A percentile compares a stretch with the other conserved stretches of the same genome.
phyloP scores from a whole-genome alignment of 352 stramenopile genomes.

The Phytophthora meadii region DNA sequence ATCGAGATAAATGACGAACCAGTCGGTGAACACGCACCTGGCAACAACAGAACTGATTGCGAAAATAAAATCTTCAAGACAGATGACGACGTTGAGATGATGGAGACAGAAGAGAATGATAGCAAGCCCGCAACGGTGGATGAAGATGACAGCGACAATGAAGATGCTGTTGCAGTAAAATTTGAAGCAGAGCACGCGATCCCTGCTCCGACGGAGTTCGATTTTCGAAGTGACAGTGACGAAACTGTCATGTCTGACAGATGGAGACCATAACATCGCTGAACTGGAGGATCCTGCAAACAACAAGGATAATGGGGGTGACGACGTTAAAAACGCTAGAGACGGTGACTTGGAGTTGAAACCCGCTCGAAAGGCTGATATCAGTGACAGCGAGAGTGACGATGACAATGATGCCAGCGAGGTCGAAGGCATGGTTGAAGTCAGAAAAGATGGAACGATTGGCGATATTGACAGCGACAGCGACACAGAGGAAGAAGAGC shows the following conservation, averaged over 20 bases:
- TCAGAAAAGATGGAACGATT: neutral
- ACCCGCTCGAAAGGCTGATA: neutral
- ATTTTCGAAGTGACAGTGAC: slow-evolving; percentile 7
- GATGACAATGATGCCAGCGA: neutral
- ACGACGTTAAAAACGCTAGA: neutral
- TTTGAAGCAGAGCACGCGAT: neutral
- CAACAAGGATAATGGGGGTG: neutral
- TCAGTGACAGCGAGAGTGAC: slow-evolving; percentile 1
- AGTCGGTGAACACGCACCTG: slow-evolving; percentile 1
- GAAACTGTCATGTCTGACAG: slow-evolving; percentile 13
- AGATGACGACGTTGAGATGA: slow-evolving; percentile 13
- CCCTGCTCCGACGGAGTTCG: slow-evolving; percentile 3
- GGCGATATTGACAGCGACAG: slow-evolving; percentile 1
- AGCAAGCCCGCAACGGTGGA: slow-evolving; percentile 3
- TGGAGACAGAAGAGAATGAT: neutral
- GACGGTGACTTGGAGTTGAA: slow-evolving; percentile 1
- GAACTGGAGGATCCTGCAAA: neutral
- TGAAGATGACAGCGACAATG: slow-evolving; percentile 1
- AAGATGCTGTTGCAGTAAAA: neutral
- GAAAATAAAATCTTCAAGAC: slow-evolving; percentile 12
- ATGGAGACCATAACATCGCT: neutral
- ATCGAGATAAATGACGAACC: slow-evolving; percentile 20
- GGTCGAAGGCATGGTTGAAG: neutral
- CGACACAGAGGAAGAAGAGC: slow-evolving; percentile 1
- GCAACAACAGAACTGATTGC: neutral